Evolutionary conservation across 2,329 filamentous ascomycete species (phyloP).

Genomic region (Pseudodiploospora longispora): DNA sequence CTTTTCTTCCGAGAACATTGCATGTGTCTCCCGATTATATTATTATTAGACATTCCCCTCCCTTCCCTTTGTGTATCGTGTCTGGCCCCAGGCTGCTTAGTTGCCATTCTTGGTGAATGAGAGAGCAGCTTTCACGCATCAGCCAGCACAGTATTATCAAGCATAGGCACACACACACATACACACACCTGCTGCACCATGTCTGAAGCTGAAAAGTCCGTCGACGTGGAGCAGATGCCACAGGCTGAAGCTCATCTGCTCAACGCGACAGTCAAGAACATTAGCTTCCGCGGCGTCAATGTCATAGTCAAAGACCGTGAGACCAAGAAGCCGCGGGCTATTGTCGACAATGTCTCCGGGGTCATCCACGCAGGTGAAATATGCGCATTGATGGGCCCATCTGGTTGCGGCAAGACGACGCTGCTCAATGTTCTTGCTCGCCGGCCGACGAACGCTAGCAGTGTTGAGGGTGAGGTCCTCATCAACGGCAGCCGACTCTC

Average conservation of each 20-base stretch:
- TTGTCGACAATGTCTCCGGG: conserved; percentile 57
- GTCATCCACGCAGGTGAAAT: conserved; percentile 60
- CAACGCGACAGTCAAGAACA: conserved; percentile 56
- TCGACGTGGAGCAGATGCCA: conserved; percentile 9
- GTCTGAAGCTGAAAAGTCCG: too few species aligned
- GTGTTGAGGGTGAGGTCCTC: conserved; percentile 35
- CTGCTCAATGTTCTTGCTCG: conserved; percentile 72
- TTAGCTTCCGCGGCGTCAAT: conserved; percentile 58
- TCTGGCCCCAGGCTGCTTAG: too few species aligned
- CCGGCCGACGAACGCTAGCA: conserved; percentile 33
- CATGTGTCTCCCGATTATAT: too few species aligned
- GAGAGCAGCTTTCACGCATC: too few species aligned
- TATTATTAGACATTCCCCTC: too few species aligned
- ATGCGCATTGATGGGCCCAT: conserved; percentile 74
- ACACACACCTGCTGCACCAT: too few species aligned
- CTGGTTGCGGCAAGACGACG: conserved; percentile 70
- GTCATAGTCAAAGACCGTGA: conserved; percentile 66
- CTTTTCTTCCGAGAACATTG: too few species aligned
- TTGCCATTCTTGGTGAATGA: too few species aligned
- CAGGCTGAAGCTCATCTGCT: conserved; percentile 41
- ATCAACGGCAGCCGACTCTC: conserved; percentile 53
- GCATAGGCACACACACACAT: too few species aligned
- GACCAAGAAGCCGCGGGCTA: conserved; percentile 53
- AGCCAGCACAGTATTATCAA: too few species aligned
- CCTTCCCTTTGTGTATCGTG: too few species aligned